Conservation (phyloP, 2,329 filamentous ascomycete species). For the Fusarium redolens region DNA sequence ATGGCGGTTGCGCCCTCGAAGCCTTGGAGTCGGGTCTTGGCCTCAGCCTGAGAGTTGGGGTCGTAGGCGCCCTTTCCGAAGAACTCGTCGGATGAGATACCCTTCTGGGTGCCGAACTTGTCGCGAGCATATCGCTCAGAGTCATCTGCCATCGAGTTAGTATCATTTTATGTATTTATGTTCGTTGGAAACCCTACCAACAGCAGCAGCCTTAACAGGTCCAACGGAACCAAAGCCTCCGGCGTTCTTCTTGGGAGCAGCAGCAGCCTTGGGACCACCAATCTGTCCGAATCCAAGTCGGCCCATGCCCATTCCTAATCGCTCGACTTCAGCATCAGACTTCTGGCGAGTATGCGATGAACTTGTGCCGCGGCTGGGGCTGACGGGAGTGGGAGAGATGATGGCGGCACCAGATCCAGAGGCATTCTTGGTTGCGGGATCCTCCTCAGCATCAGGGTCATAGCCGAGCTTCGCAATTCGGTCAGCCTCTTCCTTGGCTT, state of each 20-base stretch:
- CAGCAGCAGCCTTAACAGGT: slow-evolving; percentile 74
- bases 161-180: background rate
- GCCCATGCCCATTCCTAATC: slow-evolving; percentile 88
- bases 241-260: slow-evolving; percentile 75
- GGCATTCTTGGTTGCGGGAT: slow-evolving; percentile 57
- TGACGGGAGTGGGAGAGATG: slow-evolving; percentile 79
- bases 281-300: slow-evolving; percentile 91
- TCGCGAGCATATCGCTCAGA: slow-evolving; percentile 84
- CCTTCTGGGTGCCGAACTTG: slow-evolving; percentile 94
- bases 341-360: slow-evolving; percentile 68
- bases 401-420: slow-evolving; percentile 71
- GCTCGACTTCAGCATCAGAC: slow-evolving; percentile 83
- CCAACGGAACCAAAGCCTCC: slow-evolving; percentile 89
- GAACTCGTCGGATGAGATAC: slow-evolving; percentile 98
- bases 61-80: slow-evolving; percentile 93
- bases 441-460: slow-evolving; percentile 87
- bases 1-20: slow-evolving; percentile 95
- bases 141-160: slow-evolving; percentile 64
- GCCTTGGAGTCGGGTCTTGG: slow-evolving; percentile 86
- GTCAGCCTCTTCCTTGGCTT: slow-evolving; percentile 96
- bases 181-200: slow-evolving; percentile 64
- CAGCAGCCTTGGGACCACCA: slow-evolving; percentile 69
- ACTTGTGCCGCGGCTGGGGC: slow-evolving; percentile 69
- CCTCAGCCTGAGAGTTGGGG: slow-evolving; percentile 81
- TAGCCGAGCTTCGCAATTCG: slow-evolving; percentile 96